A percentile compares a stretch with the other conserved stretches of the same genome.
phyloP scores from a whole-genome alignment of 352 stramenopile species.

The Phytophthora syringae region DNA sequence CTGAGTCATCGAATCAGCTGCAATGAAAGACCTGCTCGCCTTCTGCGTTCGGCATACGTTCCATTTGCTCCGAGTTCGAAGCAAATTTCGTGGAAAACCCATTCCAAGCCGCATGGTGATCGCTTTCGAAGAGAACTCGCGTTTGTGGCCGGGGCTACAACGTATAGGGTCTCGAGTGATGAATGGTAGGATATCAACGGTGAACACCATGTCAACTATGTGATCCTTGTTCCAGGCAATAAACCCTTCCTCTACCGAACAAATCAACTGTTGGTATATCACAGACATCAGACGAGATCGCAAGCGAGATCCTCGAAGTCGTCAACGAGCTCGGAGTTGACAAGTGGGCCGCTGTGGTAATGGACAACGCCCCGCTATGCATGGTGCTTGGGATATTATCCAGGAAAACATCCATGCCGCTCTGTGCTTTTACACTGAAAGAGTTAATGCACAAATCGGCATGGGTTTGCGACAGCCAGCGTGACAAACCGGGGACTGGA shows the following conservation, averaged over 20 bases:
- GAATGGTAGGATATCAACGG: background rate
- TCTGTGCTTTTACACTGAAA: no score
- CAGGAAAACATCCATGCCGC: no score
- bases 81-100: background rate
- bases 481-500: background rate
- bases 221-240: background rate
- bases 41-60: constrained; percentile 3
- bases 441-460: no score
- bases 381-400: background rate
- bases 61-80: background rate
- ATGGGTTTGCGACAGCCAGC: background rate
- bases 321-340: background rate
- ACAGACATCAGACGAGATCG: background rate
- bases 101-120: background rate
- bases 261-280: background rate
- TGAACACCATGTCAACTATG: background rate
- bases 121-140: background rate
- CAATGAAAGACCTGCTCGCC: constrained; percentile 3
- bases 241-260: background rate
- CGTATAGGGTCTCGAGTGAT: background rate
- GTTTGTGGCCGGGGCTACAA: background rate
- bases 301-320: background rate
- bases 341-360: background rate
- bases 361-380: background rate
- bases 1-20: constrained; percentile 6